A percentile compares a stretch with the other conserved stretches of the same genome.
phyloP scores from a whole-genome alignment of 164 flowering plant genomes.

The Magnolia officinalis region DNA sequence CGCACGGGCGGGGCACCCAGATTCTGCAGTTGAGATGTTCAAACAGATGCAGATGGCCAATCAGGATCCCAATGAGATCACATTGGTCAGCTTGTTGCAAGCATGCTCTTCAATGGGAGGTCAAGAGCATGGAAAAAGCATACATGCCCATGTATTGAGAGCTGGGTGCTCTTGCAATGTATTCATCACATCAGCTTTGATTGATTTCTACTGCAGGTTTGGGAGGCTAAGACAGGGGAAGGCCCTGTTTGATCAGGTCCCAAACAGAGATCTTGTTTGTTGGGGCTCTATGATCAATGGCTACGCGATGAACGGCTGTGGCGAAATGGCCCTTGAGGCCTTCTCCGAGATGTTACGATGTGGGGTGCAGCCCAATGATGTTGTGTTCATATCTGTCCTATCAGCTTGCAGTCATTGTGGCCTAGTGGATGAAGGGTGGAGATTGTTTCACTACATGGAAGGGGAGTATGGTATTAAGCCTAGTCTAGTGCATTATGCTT shows the following conservation, averaged over 20 bases:
- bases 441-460: conserved; percentile 47
- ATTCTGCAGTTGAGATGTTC: conserved; percentile 33
- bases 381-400: conserved; percentile 49
- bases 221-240: conserved; percentile 43
- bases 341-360: conserved; percentile 45
- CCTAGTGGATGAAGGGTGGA: conserved; percentile 51
- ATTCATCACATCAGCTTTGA: conserved; percentile 46
- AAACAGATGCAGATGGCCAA: conserved; percentile 39
- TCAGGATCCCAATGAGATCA: conserved; percentile 44
- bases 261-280: conserved; percentile 46
- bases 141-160: conserved; percentile 43
- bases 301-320: conserved; percentile 57
- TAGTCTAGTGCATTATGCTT: conserved; percentile 53
- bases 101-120: conserved; percentile 42
- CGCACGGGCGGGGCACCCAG: conserved; percentile 33
- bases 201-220: conserved; percentile 59
- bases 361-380: conserved; percentile 47
- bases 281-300: conserved; percentile 76
- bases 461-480: conserved; percentile 40
- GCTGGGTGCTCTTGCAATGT: conserved; percentile 37
- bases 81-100: conserved; percentile 49
- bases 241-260: conserved; percentile 38
- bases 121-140: conserved; percentile 40
- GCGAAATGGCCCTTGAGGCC: conserved; percentile 44
- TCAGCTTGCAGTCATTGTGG: conserved; percentile 69